These are phyloP conservation scores for Elongisporangium undulatum DNA, from an alignment of 352 stramenopile genomes.

Conservation along the genomic window DNA sequence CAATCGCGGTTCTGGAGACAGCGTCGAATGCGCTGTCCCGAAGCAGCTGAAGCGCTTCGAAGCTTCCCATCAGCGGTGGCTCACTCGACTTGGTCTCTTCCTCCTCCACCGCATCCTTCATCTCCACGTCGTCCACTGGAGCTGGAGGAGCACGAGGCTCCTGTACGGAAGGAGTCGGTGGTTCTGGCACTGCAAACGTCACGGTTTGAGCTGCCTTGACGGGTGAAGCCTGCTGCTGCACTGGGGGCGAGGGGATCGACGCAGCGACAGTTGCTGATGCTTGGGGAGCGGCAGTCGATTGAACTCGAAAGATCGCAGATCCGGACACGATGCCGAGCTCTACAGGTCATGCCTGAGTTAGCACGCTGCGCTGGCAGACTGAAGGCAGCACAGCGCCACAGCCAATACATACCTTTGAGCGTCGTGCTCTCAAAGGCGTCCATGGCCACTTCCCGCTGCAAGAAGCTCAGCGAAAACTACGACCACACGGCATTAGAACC, in stretches of 20 bases:
- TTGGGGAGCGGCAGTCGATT: slow-evolving; percentile 5
- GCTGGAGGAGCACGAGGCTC: neutral
- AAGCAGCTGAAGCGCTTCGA: slow-evolving; percentile 65
- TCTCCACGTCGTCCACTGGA: slow-evolving; percentile 36
- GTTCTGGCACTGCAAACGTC: neutral
- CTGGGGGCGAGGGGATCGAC: neutral
- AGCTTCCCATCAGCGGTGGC: slow-evolving; percentile 32
- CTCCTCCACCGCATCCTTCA: slow-evolving; percentile 21
- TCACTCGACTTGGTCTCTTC: neutral
- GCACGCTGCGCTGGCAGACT: neutral
- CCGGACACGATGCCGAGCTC: slow-evolving; percentile 76
- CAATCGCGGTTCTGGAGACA: slow-evolving; percentile 48
- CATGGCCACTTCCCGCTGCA: slow-evolving; percentile 63
- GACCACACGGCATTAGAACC: neutral
- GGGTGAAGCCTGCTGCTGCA: neutral
- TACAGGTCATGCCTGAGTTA: slow-evolving; percentile 9
- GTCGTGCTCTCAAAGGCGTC: slow-evolving; percentile 53
- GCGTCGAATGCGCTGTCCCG: slow-evolving; percentile 76
- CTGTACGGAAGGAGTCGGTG: neutral
- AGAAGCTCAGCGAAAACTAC: slow-evolving; percentile 78
- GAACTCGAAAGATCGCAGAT: slow-evolving; percentile 83
- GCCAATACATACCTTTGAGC: slow-evolving; percentile 41
- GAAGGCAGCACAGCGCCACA: slow-evolving; percentile 1
- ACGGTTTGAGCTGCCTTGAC: neutral
- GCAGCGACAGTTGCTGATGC: slow-evolving; percentile 1